These are phyloP conservation scores for Arthrobotrys iridis DNA, from an alignment of 2,329 filamentous ascomycete genomes.

Conservation along the genomic window DNA sequence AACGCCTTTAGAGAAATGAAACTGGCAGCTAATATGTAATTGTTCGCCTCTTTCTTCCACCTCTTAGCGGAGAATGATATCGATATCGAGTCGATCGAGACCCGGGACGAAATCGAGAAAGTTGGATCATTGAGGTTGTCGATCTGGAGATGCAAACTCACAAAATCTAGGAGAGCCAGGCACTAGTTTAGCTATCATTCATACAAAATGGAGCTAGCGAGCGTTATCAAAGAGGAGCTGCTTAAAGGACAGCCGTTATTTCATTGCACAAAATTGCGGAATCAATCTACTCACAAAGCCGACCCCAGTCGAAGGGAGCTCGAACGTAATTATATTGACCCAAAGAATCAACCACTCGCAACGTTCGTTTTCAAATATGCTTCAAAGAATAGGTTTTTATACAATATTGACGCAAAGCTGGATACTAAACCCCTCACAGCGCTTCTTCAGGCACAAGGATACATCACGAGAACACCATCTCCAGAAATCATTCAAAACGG, in stretches of 20 bases:
- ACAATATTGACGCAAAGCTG: neutral
- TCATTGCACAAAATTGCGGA: neutral
- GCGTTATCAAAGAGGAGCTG: neutral
- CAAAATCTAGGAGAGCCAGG: neutral
- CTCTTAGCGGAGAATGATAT: neutral
- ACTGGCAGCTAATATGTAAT: no score
- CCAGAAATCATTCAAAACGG: neutral
- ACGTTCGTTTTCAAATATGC: constrained; percentile 20
- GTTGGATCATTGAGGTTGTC: neutral
- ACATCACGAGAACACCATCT: neutral
- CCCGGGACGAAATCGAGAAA: neutral
- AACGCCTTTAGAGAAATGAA: no score
- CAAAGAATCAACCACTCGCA: neutral
- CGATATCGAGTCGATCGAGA: neutral
- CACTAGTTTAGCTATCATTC: neutral
- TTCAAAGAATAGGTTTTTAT: constrained; percentile 11
- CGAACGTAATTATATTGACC: neutral
- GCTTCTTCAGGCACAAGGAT: constrained; percentile 11
- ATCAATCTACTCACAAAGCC: neutral
- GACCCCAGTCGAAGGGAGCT: neutral
- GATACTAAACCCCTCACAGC: neutral
- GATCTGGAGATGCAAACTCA: neutral
- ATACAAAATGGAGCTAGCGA: neutral
- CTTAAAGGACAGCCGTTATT: constrained; percentile 11
- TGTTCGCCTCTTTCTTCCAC: no score